Percentiles rank a stretch among this genome's conserved stretches.
Conservation (phyloP, 1,139 yeast genomes). For the Debaryomycetaceae sp. region DNA sequence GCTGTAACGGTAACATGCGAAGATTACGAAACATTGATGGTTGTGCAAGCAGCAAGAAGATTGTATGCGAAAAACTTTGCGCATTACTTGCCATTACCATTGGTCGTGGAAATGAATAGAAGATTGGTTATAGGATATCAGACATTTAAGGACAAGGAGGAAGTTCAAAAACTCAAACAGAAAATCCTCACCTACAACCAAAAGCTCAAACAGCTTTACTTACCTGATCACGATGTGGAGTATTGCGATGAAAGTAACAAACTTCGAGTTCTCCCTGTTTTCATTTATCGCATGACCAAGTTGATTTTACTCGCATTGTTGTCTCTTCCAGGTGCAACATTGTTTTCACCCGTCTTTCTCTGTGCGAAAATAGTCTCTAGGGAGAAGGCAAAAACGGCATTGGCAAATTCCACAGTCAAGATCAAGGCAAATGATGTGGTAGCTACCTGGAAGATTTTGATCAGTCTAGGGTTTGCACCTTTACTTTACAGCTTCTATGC, state of each 20-base stretch:
- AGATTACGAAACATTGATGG: conserved; percentile 89
- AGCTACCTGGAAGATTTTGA: conserved; percentile 94
- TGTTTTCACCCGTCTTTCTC: conserved; percentile 84
- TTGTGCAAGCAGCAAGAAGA: conserved; percentile 90
- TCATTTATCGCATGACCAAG: conserved; percentile 54
- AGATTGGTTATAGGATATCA: conserved; percentile 78
- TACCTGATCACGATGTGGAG: conserved; percentile 91
- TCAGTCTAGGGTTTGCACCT: conserved; percentile 88
- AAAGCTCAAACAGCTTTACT: conserved; percentile 60
- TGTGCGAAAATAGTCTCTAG: conserved; percentile 71
- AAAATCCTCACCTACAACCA: conserved; percentile 69
- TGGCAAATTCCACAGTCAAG: conserved; percentile 87
- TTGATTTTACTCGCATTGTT: conserved; percentile 53
- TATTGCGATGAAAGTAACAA: conserved; percentile 49
- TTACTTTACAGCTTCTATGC: conserved; percentile 79
- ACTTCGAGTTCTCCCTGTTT: conserved; percentile 40
- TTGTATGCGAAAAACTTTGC: conserved; percentile 75
- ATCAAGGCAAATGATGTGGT: conserved; percentile 88
- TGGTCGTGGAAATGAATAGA: conserved; percentile 87
- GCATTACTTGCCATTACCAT: conserved; percentile 69
- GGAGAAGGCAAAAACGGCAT: conserved; percentile 71
- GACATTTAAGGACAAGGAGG: conserved; percentile 68
- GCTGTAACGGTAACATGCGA: conserved; percentile 91
- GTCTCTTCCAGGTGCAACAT: conserved; percentile 79
- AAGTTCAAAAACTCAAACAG: conserved; percentile 55